These are phyloP conservation scores for Delonix regia DNA, from an alignment of 306 rosid species.

Conservation along the genomic window DNA sequence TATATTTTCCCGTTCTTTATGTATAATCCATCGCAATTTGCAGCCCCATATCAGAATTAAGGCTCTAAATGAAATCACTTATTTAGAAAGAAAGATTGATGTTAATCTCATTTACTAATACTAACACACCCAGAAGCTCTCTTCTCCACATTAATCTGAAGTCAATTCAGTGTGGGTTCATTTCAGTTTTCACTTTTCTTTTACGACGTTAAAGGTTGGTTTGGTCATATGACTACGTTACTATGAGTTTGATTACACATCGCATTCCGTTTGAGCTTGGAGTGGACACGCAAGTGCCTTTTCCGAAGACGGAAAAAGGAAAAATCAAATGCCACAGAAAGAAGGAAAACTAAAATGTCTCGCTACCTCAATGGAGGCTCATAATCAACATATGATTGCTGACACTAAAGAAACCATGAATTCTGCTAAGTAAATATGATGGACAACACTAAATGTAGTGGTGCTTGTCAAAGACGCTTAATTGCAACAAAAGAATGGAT, in stretches of 20 bases:
- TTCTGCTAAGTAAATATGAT: slow-evolving; percentile 12
- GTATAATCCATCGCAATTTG: background rate
- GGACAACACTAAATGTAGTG: slow-evolving; percentile 4
- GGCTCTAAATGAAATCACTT: background rate
- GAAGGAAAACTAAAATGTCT: slow-evolving; percentile 23
- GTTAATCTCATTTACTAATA: background rate
- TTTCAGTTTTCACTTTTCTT: slow-evolving; percentile 31
- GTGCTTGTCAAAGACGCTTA: slow-evolving; percentile 36
- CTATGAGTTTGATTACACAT: slow-evolving; percentile 36
- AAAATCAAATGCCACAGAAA: background rate
- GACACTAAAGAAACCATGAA: slow-evolving; percentile 29
- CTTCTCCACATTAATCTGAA: background rate
- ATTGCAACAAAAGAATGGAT: slow-evolving; percentile 29
- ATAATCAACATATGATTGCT: slow-evolving; percentile 34
- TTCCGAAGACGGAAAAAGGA: slow-evolving; percentile 22
- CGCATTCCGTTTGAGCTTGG: slow-evolving; percentile 1
- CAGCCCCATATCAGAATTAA: too few relatives aligned
- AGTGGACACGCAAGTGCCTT: slow-evolving; percentile 30
- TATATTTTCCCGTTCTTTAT: background rate
- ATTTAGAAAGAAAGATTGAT: background rate
- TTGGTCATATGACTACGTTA: slow-evolving; percentile 39
- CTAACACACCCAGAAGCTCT: background rate
- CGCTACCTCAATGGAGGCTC: slow-evolving; percentile 18
- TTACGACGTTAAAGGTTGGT: slow-evolving; percentile 32
- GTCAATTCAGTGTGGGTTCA: slow-evolving; percentile 25